Conservation (phyloP, 2,329 filamentous ascomycete species). For the Cladobotryum mycophilum region DNA sequence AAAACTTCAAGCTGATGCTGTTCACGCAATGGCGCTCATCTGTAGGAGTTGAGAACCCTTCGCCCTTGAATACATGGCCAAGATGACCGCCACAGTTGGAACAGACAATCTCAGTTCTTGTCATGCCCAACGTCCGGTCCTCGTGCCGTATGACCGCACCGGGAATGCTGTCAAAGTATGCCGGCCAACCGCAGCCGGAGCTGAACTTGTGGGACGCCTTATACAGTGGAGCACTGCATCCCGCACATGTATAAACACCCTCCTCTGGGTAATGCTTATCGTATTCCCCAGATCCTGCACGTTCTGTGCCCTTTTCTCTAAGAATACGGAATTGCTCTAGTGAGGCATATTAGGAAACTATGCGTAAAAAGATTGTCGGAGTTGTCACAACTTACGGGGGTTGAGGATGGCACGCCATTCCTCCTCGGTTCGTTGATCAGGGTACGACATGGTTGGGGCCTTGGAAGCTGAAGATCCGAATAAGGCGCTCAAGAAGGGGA, state of each 20-base stretch:
- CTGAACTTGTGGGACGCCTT: conserved; percentile 92
- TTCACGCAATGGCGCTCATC: conserved; percentile 98
- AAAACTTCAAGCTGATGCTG: conserved; percentile 82
- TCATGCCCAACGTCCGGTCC: conserved; percentile 74
- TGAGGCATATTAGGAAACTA: conserved; percentile 7
- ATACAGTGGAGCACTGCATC: conserved; percentile 83
- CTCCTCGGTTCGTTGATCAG: conserved; percentile 71
- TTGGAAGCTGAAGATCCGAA: conserved; percentile 59
- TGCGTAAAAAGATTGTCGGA: neutral
- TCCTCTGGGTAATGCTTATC: conserved; percentile 74
- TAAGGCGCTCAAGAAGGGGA: conserved; percentile 71
- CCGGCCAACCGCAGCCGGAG: conserved; percentile 94
- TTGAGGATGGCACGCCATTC: conserved; percentile 88
- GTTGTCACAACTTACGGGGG: conserved; percentile 30
- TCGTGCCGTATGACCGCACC: conserved; percentile 79
- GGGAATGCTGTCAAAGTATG: conserved; percentile 92
- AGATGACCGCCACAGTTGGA: conserved; percentile 89
- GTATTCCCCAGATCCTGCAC: conserved; percentile 71
- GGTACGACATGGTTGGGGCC: conserved; percentile 61
- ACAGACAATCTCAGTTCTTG: conserved; percentile 88
- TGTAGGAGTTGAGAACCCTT: conserved; percentile 76
- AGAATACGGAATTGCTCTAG: conserved; percentile 93
- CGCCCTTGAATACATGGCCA: conserved; percentile 92
- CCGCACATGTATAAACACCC: conserved; percentile 84
- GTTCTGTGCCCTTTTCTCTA: conserved; percentile 85